phyloP scores from a whole-genome alignment of 164 flowering plant genomes.

The Tetracentron sinense region DNA sequence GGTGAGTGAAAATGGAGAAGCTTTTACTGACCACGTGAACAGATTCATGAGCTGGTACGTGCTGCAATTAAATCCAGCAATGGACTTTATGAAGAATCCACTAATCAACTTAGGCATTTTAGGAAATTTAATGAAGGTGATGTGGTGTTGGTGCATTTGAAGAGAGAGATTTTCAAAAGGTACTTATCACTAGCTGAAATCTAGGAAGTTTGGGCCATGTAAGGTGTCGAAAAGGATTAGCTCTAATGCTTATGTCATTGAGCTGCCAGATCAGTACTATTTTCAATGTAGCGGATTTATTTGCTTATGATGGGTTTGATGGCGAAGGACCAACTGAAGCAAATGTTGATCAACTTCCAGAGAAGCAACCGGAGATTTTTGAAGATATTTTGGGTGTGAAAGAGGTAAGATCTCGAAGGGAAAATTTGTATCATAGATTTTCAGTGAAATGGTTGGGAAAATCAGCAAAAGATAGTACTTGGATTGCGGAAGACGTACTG shows the following conservation, averaged over 20 bases:
- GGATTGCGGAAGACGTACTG: constrained; percentile 1
- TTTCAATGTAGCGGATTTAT: neutral
- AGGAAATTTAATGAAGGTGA: neutral
- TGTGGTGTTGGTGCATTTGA: neutral
- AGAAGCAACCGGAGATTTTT: neutral
- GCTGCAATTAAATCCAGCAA: neutral
- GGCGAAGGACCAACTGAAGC: neutral
- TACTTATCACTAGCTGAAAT: too few relatives aligned
- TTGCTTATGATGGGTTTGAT: too few relatives aligned
- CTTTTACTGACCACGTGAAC: neutral
- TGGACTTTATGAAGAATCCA: neutral
- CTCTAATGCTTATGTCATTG: too few relatives aligned
- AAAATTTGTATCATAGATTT: too few relatives aligned
- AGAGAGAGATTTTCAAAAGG: neutral
- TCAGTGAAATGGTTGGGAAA: neutral
- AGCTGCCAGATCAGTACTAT: too few relatives aligned
- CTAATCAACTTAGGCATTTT: neutral
- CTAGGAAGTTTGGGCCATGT: too few relatives aligned
- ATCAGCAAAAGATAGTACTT: neutral
- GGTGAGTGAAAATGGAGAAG: neutral
- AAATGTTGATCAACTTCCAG: neutral
- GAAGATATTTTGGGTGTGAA: neutral
- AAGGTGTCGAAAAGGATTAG: neutral
- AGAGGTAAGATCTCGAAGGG: too few relatives aligned
- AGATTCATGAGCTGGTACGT: neutral